Base-by-base conservation (phyloP, 1,139 yeast genomes). In the Taphrina wiesneri region DNA sequence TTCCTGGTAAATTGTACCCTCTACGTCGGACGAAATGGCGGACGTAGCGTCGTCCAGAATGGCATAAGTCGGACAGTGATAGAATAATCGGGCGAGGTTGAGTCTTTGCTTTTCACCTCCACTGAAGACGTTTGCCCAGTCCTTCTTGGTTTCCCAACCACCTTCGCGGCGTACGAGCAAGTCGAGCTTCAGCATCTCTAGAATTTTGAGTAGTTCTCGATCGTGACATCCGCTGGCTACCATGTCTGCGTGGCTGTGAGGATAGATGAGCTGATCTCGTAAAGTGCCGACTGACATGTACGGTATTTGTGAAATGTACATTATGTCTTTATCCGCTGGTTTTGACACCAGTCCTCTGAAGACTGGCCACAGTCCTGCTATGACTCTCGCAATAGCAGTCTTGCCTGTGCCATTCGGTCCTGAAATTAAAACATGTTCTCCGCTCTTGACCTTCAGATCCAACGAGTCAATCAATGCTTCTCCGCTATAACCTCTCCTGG, bases 101-200 rank as follows among this genome's bases (percentile, higher is more conserved):
- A 91, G 83, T 73, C 97, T 84, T 79, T 92, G 98, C 78, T 90
- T 88, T 75, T 92, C 98, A 65, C 98, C 98, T 19, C 98, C 98
- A 76, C 96, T 87, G 71, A 92, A 83, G 19, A 92, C 90, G 74
- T 88, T 96, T 73, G 87, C 87, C 98, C 98, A 92, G 71, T 87
- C 91, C 70, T 87, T 87, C 66, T 77, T 78, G 43, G 83, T 84
- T 68, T 84, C 84, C 79, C 84, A 83, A 17, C 81, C 80, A 6
- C 88, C 88, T 73, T 85, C 87, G 69, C 88, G 80, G 63, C 80
- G 78, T 63, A 90, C 81, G 61, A 92, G 79, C 74, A 92, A 90
- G 61, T 88, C 96, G 69, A 92, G 80, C 71, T 87, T 87, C 54
- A 91, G 97, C 73, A 86, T 87, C 67, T 84, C 80, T 71, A 92